Conservation (phyloP, 176 grass and related monocot genomes). For the Zea mays region DNA sequence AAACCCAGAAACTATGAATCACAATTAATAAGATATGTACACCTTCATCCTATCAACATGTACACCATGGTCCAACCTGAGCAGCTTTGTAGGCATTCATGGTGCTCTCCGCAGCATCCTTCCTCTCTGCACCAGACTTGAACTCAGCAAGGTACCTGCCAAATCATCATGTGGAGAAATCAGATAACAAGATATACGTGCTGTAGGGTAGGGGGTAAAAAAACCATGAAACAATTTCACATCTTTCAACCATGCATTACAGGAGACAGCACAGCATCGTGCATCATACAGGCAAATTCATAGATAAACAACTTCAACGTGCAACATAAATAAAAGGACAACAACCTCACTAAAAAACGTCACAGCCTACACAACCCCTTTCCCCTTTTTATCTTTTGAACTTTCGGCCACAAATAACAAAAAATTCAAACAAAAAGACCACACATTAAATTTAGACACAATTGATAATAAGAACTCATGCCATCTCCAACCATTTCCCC, state of each 20-base stretch:
- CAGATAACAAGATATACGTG: neutral
- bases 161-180: constrained; percentile 16
- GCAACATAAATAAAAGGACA: neutral
- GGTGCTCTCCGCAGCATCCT: constrained; percentile 78
- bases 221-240: neutral
- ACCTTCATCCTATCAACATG: neutral
- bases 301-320: neutral
- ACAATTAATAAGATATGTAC: neutral
- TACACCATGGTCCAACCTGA: constrained; percentile 47
- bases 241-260: neutral
- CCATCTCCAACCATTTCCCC: too few species aligned
- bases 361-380: constrained; percentile 31
- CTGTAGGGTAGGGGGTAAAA: neutral
- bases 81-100: constrained; percentile 86
- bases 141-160: constrained; percentile 83
- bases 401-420: neutral
- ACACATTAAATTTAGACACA: neutral
- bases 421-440: constrained; percentile 16
- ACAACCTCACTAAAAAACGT: neutral
- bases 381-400: neutral
- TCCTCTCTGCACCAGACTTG: constrained; percentile 65
- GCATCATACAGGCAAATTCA: neutral
- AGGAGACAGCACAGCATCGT: neutral
- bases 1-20: neutral
- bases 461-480: too few species aligned